Base-by-base conservation (phyloP, 805 yeast species). In the Candida khao-thaluensis region DNA sequence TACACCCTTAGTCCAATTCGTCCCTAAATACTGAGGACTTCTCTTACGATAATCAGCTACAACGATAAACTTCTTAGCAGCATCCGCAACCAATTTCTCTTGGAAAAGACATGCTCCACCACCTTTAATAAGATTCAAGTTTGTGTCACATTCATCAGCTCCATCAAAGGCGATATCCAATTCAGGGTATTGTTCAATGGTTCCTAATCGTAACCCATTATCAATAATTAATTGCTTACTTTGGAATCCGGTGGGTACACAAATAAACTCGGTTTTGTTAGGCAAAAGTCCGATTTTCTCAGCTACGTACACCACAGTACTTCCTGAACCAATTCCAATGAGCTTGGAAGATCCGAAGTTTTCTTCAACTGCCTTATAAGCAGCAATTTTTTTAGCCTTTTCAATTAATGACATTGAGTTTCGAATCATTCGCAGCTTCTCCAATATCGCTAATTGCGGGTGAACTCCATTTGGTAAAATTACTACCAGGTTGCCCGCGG, bases 71-170 rank as follows among this genome's bases (percentile, higher is more conserved):
- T 75, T 76, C 42, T 76, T 68, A 3, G 96, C 80, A 45, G 87
- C 79, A 41, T 78, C 74, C 12, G 96, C 96, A 10, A 93, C 96
- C 38, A 93, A 72, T 66, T 93, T 93, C 62, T 93, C 99, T 67
- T 91, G 99, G 67, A 93, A 83, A 47, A 89, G 71, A 62, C 99
- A 93, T 2, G 97, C 99, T 29, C 99, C 99, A 35, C 99, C 99
- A 50, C 99, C 99, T 66, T 93, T 93, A 60, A 93, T 93, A 53
- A 90, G 81, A 57, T 89, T 86, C 52, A 93, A 72, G 1, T 33
- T 26, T 15, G 72, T 57, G 62, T 91, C 99, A 42, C 90, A 90
- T 64, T 93, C 99, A 63, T 93, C 99, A 2, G 99, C 98, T 31
- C 99, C 99, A 62, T 93, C 99, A 59, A 93, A 93, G 1, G 96